Evolutionary conservation across 2,329 filamentous ascomycete genomes (phyloP).

Genomic region (Helotiales sp.): DNA sequence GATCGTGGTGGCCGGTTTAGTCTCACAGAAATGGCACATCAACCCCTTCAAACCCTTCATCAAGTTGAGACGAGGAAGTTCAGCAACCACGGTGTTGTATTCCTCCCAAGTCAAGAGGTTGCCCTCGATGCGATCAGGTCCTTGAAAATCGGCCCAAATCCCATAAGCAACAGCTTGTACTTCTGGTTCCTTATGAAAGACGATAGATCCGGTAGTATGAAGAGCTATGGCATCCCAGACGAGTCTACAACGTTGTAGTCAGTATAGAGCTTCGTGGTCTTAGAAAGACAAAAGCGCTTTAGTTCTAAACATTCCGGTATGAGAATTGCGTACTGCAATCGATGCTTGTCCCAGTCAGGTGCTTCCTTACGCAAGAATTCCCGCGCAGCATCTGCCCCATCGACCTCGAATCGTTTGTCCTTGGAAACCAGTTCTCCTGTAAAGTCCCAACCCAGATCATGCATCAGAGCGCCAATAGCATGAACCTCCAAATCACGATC

Average conservation of each 20-base stretch:
- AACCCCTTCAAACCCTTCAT: constrained; percentile 35
- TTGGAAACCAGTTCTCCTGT: constrained; percentile 38
- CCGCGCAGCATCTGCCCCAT: constrained; percentile 47
- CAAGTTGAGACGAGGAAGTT: constrained; percentile 37
- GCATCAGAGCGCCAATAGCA: constrained; percentile 41
- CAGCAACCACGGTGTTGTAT: constrained; percentile 34
- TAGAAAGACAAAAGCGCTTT: too few species aligned
- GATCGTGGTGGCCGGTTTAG: constrained; percentile 38
- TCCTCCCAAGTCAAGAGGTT: constrained; percentile 33
- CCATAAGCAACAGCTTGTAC: constrained; percentile 38
- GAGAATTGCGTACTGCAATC: constrained; percentile 37
- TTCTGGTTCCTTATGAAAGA: constrained; percentile 43
- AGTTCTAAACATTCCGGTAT: too few species aligned
- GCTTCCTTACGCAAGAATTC: constrained; percentile 37
- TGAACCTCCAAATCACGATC: constrained; percentile 40
- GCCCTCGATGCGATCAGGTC: constrained; percentile 26
- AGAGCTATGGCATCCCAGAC: constrained; percentile 52
- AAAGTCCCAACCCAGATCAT: constrained; percentile 46
- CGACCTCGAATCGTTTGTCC: constrained; percentile 52
- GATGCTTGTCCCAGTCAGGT: constrained; percentile 39
- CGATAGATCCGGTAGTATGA: constrained; percentile 41
- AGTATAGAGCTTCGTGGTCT: too few species aligned
- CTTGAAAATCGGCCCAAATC: constrained; percentile 41
- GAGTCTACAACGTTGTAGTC: constrained; percentile 27
- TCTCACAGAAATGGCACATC: constrained; percentile 38